Evolutionary conservation across 1,284 basidiomycete species (phyloP).

Genomic region (Trichosporon sp.): DNA sequence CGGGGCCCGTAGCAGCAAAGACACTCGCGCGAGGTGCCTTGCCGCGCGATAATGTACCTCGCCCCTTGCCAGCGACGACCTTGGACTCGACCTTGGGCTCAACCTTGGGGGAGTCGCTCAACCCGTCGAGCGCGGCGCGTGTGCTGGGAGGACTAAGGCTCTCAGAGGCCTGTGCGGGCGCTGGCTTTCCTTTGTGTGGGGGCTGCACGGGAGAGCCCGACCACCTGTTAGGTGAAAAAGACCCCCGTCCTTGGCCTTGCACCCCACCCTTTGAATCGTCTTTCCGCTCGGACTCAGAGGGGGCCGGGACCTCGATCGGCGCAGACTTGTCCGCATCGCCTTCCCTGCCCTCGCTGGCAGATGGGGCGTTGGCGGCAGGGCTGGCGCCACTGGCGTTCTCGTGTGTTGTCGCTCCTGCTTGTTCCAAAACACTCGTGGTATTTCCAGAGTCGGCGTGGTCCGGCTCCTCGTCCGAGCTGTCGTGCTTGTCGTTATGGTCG

Average conservation of each 20-base stretch:
- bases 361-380: neutral
- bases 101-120: slow-evolving; percentile 2
- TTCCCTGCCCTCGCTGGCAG: neutral
- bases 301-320: neutral
- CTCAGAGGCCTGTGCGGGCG: slow-evolving; percentile 18
- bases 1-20: neutral
- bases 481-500: slow-evolving; percentile 18
- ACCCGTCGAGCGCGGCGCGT: slow-evolving; percentile 7
- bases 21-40: slow-evolving; percentile 17
- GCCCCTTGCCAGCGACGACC: neutral
- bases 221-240: slow-evolving; percentile 16
- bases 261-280: neutral
- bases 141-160: slow-evolving; percentile 17
- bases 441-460: neutral
- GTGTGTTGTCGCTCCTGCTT: neutral
- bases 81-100: slow-evolving; percentile 9
- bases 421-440: slow-evolving; percentile 1
- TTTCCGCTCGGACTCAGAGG: neutral
- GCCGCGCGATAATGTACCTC: slow-evolving; percentile 20
- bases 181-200: slow-evolving; percentile 19
- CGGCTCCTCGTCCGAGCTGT: slow-evolving; percentile 19
- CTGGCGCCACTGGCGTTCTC: neutral
- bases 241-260: neutral
- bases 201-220: slow-evolving; percentile 17
- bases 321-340: neutral